Base-by-base conservation (phyloP, 1,284 basidiomycete genomes). In the Inonotus hispidus region DNA sequence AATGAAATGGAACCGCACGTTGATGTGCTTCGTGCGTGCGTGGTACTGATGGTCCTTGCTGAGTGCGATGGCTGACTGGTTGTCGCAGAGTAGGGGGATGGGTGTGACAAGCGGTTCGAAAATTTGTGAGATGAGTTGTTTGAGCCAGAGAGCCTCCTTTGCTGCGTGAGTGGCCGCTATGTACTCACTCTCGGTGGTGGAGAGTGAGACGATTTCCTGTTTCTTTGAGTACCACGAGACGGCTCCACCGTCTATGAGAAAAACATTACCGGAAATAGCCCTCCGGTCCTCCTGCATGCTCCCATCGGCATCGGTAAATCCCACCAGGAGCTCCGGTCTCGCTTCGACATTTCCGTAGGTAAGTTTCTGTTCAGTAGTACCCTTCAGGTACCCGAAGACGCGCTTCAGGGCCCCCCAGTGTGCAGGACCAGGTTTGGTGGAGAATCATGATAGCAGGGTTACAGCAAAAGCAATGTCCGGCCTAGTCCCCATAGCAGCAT, bases 11-110 rank as follows among this genome's bases (percentile, higher is more conserved):
- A 69, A 65, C 1, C 50, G 49, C 23, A 73, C 65, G 49, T 73
- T 68, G 41, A 75, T 73, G 63, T 76, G 74, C 60, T 74, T 74
- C 23, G 68, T 65, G 1, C 67, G 37, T n/a, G 63, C 65, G 57
- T 73, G 73, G 57, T 67, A 66, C 3, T 56, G 19, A 43, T 71
- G 66, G 41, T 71, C 68, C n/a, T 67, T 53, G 7, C 66, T 59
- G 2, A 74, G 32, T 8, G 47, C 45, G 32, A 75, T 68, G 8
- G 69, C 65, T 0, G 66, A 59, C 46, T 68, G 60, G 60, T 73
- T 74, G 64, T 74, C 72, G 19, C 57, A 58, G 54, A 63, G 62
- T 27, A 73, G 49, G 1, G 53, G 29, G 16, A 39, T 66, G 13
- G 54, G 53, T 32, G 43, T 52, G 59, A 39, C 21, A 7, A n/a